phyloP scores from a whole-genome alignment of 2,329 filamentous ascomycete species.

The Hypomyces rosellus region DNA sequence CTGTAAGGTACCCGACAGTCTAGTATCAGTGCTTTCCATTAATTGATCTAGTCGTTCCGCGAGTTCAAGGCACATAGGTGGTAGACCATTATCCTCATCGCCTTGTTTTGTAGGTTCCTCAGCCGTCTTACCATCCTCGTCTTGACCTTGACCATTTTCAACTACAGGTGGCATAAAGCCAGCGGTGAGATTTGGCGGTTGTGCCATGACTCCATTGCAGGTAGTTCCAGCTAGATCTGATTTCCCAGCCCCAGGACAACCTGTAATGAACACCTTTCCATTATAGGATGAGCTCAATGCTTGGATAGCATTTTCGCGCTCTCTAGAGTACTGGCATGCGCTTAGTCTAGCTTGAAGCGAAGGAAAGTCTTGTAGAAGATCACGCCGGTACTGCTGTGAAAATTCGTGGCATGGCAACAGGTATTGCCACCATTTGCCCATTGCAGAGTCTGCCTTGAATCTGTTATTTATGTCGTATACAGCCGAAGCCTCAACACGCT shows the following conservation, averaged over 20 bases:
- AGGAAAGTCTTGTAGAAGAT: neutral
- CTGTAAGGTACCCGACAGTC: too few species aligned
- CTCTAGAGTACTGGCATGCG: neutral
- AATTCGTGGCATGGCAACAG: neutral
- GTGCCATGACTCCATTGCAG: neutral
- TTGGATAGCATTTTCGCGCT: neutral
- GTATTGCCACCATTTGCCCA: neutral
- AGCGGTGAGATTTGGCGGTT: neutral
- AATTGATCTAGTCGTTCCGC: too few species aligned
- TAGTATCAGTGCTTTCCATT: too few species aligned
- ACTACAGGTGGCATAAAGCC: too few species aligned
- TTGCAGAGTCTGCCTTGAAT: neutral
- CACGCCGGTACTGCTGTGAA: neutral
- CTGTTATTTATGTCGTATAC: neutral
- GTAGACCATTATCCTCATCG: too few species aligned
- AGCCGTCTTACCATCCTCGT: too few species aligned
- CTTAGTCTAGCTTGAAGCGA: neutral
- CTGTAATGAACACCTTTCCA: neutral
- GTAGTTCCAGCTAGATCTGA: neutral
- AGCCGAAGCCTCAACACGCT: neutral
- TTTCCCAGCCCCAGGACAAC: neutral
- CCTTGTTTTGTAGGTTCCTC: too few species aligned
- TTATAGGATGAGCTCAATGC: neutral
- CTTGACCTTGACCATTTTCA: too few species aligned
- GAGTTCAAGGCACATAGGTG: too few species aligned